These are phyloP conservation scores for Datisca glomerata DNA, from an alignment of 306 rosid genomes.

Conservation along the genomic window DNA sequence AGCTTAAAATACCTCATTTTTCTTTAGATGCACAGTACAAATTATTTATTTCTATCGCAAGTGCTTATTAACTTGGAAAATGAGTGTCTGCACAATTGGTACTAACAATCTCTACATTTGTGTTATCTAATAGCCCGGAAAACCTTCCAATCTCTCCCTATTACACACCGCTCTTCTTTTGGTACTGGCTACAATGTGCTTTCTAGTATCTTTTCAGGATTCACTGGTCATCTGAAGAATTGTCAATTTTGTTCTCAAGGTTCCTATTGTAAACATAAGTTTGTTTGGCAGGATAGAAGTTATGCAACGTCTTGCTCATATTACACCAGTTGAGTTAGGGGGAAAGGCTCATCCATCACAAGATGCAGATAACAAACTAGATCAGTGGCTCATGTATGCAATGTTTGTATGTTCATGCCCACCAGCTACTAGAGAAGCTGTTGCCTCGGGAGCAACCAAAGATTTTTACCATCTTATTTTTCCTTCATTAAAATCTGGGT, in stretches of 20 bases:
- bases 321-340: conserved; percentile 90
- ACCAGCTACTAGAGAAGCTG: conserved; percentile 64
- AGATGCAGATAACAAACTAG: conserved; percentile 89
- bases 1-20: no score
- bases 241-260: not conserved
- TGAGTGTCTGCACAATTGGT: no score
- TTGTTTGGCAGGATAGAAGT: conserved; percentile 66
- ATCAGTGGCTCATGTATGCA: conserved; percentile 98
- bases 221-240: not conserved
- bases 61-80: no score
- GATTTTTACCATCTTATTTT: conserved; percentile 88
- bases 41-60: no score
- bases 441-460: conserved; percentile 49
- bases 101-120: no score
- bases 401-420: conserved; percentile 95
- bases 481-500: conserved; percentile 86
- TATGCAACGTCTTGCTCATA: conserved; percentile 83
- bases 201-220: not conserved
- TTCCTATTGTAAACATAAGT: conserved; percentile 5
- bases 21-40: no score
- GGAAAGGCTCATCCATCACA: conserved; percentile 92
- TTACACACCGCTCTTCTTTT: no score
- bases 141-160: no score
- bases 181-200: no score
- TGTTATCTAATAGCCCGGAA: no score